A percentile compares a stretch with the other conserved stretches of the same genome.
Evolutionary conservation across 1,284 basidiomycete species (phyloP).

Genomic region (Pulveroboletus sp.): DNA sequence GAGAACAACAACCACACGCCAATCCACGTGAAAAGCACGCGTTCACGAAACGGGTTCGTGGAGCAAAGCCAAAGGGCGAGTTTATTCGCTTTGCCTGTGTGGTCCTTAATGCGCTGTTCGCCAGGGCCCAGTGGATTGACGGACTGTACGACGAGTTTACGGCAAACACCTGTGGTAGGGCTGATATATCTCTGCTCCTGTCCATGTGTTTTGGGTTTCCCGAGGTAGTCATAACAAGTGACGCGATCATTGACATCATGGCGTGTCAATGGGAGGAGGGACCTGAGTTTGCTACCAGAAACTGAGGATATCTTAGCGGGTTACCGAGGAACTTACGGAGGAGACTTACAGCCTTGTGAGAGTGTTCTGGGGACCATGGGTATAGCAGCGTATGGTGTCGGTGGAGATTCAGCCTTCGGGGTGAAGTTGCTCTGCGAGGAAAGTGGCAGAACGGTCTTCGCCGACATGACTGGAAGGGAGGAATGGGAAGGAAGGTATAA

Average conservation of each 20-base stretch:
- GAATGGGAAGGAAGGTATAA: too few relatives aligned
- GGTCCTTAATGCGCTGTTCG: constrained; percentile 11
- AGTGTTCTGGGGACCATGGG: not conserved
- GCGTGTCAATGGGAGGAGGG: not conserved
- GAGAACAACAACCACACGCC: constrained; percentile 7
- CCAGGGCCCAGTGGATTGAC: not conserved
- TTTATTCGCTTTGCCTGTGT: constrained; percentile 4
- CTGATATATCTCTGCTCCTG: constrained; percentile 23
- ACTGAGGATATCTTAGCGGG: not conserved
- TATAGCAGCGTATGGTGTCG: not conserved
- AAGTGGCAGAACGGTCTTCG: too few relatives aligned
- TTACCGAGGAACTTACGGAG: not conserved
- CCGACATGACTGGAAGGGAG: too few relatives aligned
- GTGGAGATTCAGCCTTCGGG: too few relatives aligned
- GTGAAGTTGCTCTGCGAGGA: too few relatives aligned
- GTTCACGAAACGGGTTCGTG: not conserved
- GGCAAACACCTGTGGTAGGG: constrained; percentile 19
- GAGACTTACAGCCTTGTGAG: not conserved
- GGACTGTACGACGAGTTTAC: constrained; percentile 18
- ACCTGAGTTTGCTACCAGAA: not conserved
- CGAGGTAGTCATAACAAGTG: constrained; percentile 13
- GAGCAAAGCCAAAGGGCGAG: constrained; percentile 20
- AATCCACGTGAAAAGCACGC: constrained; percentile 9
- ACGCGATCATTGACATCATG: not conserved
- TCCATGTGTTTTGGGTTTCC: constrained; percentile 7